Base-by-base conservation (phyloP, 331 rosid genomes). In the Phaseolus coccineus region DNA sequence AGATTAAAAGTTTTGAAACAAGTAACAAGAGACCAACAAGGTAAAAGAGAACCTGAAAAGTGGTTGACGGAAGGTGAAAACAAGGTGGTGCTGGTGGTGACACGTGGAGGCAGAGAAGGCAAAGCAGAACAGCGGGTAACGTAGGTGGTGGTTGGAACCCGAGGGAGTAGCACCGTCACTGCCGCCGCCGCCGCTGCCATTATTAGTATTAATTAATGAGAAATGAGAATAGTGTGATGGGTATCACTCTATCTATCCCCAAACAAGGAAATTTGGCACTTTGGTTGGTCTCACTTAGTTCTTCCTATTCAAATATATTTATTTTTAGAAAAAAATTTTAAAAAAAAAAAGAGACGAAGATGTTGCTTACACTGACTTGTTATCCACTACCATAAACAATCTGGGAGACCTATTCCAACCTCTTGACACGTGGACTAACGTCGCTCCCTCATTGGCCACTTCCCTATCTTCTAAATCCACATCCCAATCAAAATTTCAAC, bases 51-150 rank as follows among this genome's bases (percentile, higher is more conserved):
- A 92, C 97, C 98, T 79, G 88, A 47, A 44, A 81, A 57, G 22
- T 69, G 81, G 79, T 80, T 92, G 76, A 87, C 47, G 16, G 87
- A 77, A 61, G 88, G 6, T 59, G 85, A 79, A 74, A 87, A 86
- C 56, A 90, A 64, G 1, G 91, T 51, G 35, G 87, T 67, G 73
- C 87, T 48, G 78, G 88, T 67, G 77, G 87, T 81, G 81, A 86
- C 12, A 33, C 96, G 96, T 78, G 96, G 84, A 6, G 96, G 92
- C 64, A 94, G 94, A 69, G 25, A 73, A 64, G 94, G 97, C 86
- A 87, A 74, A 64, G 91, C 89, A 63, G 93, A 85, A 79, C 89
- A 87, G 77, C 92, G 91, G 4, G 74, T 58, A 53, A 52, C 74
- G 79, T 64, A 73, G 79, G 69, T 82, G 73, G 80, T 24, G 79